Evolutionary conservation across 768 basidiomycete genomes (phyloP).

Genomic region (Collybia mongolica): DNA sequence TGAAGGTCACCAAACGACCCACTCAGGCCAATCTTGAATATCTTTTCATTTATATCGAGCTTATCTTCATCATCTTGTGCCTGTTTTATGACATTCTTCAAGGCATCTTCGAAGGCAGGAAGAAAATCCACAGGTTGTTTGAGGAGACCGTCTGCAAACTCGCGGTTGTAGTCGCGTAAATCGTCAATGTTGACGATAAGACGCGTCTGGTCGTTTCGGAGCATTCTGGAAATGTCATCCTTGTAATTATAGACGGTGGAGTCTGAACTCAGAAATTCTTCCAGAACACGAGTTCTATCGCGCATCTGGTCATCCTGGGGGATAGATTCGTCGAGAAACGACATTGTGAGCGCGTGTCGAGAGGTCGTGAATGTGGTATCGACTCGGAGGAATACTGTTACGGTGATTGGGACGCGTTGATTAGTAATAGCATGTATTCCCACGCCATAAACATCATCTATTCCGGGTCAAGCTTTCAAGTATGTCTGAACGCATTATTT

Average conservation of each 20-base stretch:
- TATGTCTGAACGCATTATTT: too few relatives aligned
- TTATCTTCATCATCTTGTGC: conserved; percentile 71
- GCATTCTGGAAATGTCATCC: conserved; percentile 80
- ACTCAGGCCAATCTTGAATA: conserved; percentile 86
- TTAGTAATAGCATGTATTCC: not conserved
- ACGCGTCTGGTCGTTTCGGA: conserved; percentile 80
- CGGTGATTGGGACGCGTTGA: not conserved
- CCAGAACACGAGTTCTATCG: conserved; percentile 76
- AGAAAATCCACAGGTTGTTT: conserved; percentile 86
- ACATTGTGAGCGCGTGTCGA: conserved; percentile 28
- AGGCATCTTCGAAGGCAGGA: conserved; percentile 87
- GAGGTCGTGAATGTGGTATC: not conserved
- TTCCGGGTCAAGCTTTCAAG: too few relatives aligned
- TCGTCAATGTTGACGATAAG: conserved; percentile 96
- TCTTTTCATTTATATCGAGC: conserved; percentile 77
- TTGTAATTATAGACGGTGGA: conserved; percentile 76
- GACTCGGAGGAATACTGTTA: too few relatives aligned
- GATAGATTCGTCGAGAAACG: conserved; percentile 54
- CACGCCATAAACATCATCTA: too few relatives aligned
- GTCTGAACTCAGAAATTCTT: conserved; percentile 77
- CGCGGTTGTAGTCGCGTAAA: conserved; percentile 87
- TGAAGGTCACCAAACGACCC: conserved; percentile 99
- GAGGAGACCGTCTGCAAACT: conserved; percentile 84
- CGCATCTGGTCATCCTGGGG: conserved; percentile 70
- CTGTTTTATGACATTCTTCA: conserved; percentile 69